Conservation (phyloP, 306 rosid genomes). For the Cucurbita maxima region DNA sequence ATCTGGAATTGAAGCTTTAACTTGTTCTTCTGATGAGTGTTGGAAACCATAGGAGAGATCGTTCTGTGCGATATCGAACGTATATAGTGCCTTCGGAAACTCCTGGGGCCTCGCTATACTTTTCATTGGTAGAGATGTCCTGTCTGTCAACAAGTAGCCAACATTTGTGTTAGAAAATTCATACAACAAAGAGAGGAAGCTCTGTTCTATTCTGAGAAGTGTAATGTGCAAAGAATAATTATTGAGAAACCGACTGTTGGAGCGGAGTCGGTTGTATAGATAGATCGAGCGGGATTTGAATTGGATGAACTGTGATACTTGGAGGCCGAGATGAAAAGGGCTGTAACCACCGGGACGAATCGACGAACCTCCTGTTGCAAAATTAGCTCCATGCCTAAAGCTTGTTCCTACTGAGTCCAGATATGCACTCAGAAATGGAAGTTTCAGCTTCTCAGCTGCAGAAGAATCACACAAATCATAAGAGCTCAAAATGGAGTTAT, state of each 20-base stretch:
- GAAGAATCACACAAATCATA: neutral
- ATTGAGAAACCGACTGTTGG: constrained; percentile 22
- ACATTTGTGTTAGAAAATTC: neutral
- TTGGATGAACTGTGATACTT: constrained; percentile 47
- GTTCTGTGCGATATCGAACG: constrained; percentile 79
- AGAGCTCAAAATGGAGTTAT: neutral
- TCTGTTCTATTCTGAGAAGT: too few relatives aligned
- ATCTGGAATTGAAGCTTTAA: constrained; percentile 44
- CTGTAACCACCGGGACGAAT: constrained; percentile 55
- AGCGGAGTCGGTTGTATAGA: constrained; percentile 33
- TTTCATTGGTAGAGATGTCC: constrained; percentile 20
- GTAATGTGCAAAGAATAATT: neutral
- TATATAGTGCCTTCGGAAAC: constrained; percentile 61
- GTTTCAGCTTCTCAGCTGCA: constrained; percentile 73
- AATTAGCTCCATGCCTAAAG: constrained; percentile 75
- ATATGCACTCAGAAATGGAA: constrained; percentile 68
- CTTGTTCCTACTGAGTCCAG: constrained; percentile 65
- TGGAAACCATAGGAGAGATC: constrained; percentile 51
- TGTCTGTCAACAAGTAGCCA: constrained; percentile 16
- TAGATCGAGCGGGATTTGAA: constrained; percentile 43
- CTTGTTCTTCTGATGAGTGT: constrained; percentile 42
- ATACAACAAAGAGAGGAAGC: neutral
- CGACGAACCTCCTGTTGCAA: constrained; percentile 64
- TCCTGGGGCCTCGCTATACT: constrained; percentile 55
- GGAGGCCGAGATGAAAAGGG: constrained; percentile 69